Conservation (phyloP, 768 basidiomycete species). For the Lactarius psammicola region DNA sequence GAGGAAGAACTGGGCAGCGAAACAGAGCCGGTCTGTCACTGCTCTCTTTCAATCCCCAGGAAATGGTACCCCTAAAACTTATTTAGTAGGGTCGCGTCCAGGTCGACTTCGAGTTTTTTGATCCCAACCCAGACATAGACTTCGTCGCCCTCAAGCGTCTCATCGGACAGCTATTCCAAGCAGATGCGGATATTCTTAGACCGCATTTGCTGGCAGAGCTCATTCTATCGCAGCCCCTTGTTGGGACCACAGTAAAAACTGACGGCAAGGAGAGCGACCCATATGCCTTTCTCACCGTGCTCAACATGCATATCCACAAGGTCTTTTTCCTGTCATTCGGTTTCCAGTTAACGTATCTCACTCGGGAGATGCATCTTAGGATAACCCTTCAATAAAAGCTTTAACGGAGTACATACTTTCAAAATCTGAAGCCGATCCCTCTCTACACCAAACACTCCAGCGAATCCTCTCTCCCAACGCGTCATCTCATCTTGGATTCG, state of each 20-base stretch:
- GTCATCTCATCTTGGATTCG: slow-evolving; percentile 67
- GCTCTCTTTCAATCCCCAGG: slow-evolving; percentile 28
- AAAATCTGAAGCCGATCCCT: slow-evolving; percentile 50
- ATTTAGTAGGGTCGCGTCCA: slow-evolving; percentile 63
- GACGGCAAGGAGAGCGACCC: slow-evolving; percentile 90
- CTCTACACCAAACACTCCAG: slow-evolving; percentile 54
- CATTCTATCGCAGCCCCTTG: slow-evolving; percentile 66
- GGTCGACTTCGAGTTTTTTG: slow-evolving; percentile 93
- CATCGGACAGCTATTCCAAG: slow-evolving; percentile 63
- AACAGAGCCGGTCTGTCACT: slow-evolving; percentile 43
- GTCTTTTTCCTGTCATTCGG: slow-evolving; percentile 36
- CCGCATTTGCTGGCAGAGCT: slow-evolving; percentile 77
- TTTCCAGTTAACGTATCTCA: slow-evolving; percentile 6
- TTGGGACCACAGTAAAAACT: slow-evolving; percentile 91
- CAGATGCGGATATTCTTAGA: slow-evolving; percentile 71
- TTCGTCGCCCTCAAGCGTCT: slow-evolving; percentile 83
- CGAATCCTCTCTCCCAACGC: slow-evolving; percentile 45
- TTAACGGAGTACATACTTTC: slow-evolving; percentile 67
- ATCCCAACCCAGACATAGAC: slow-evolving; percentile 76
- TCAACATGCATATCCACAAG: slow-evolving; percentile 72
- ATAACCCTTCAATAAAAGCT: slow-evolving; percentile 66
- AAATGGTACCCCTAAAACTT: slow-evolving; percentile 2
- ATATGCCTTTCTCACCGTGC: slow-evolving; percentile 79
- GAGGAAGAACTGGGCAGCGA: slow-evolving; percentile 41
- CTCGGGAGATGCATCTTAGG: slow-evolving; percentile 42